Base-by-base conservation (phyloP, 2,329 filamentous ascomycete genomes). In the Diplodia corticola region DNA sequence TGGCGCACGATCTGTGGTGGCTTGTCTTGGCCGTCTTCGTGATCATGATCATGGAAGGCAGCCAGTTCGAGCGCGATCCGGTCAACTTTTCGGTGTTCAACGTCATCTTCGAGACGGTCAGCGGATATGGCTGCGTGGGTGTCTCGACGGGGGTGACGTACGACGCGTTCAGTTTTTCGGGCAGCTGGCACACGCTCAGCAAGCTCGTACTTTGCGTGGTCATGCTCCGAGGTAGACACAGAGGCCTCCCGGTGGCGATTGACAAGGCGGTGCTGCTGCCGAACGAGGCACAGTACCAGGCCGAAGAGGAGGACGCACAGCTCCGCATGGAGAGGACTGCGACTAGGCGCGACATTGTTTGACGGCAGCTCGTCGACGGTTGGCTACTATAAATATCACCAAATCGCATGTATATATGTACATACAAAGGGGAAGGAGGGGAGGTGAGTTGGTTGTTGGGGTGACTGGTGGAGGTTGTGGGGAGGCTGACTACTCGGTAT, bases 201-300 rank as follows among this genome's bases (percentile, higher is more conserved):
- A 87, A 87, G 73, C 71, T 87, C 51, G 80, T 87, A 1, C 73
- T 86, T 22, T 85, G 83, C 68, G 80, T 80, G 3, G 81, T 86
- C 61, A 86, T 86, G 84, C 73, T 86, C 28, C 74, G 85, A 65
- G 85, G 85, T 1, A 72, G 85, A 44, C 84, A 87, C 76, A 76
- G 85, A 50, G 84, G 83, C 13, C 71, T 87, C 68, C 85, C 85
- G 0, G 83, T 85, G 37, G 81, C 82, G 54, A 82, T 87, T 68
- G 84, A 87, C 72, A 76, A 77, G 69, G 79, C 79, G 2, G 75
- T 81, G 2, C 63, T 80, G 67, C 68, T 81, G 68, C 79, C 79
- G 1, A 71, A 73, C 20, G 76, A 77, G 54, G 68, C 67, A 10
- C 69, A 69, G 33, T 72, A 66, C 22, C 51, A 67, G 37, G 72